These are phyloP conservation scores for Lichtheimia hyalospora DNA, from an alignment of 371 early-diverging fungal genomes.

Conservation along the genomic window DNA sequence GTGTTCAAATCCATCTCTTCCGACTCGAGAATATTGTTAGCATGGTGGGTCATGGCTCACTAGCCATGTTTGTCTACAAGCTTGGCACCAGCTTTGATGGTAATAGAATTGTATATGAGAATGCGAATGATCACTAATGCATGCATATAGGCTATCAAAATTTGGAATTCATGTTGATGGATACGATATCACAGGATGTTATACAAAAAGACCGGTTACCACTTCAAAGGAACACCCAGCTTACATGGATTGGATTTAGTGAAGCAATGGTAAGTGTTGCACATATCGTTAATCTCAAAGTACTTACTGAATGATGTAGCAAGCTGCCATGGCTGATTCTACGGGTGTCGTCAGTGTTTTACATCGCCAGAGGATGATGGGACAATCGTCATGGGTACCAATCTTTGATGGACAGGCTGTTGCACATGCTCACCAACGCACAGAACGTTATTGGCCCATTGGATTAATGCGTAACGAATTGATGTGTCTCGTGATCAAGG, in stretches of 20 bases:
- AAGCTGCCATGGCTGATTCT: slow-evolving; percentile 72
- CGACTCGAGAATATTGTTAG: slow-evolving; percentile 69
- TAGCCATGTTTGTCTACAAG: slow-evolving; percentile 33
- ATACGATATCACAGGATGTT: slow-evolving; percentile 57
- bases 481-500: slow-evolving; percentile 62
- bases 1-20: slow-evolving; percentile 73
- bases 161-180: slow-evolving; percentile 68
- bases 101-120: neutral
- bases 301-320: slow-evolving; percentile 19
- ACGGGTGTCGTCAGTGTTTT: slow-evolving; percentile 63
- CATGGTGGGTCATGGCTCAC: slow-evolving; percentile 53
- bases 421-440: slow-evolving; percentile 23
- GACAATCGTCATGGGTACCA: slow-evolving; percentile 77
- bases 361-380: slow-evolving; percentile 51
- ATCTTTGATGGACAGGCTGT: slow-evolving; percentile 59
- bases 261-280: slow-evolving; percentile 58
- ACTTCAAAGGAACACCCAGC: slow-evolving; percentile 54
- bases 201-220: slow-evolving; percentile 68
- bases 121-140: neutral
- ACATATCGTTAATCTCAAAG: slow-evolving; percentile 15
- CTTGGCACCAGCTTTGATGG: slow-evolving; percentile 31
- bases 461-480: slow-evolving; percentile 63
- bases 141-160: slow-evolving; percentile 35
- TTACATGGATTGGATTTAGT: slow-evolving; percentile 89
- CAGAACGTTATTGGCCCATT: slow-evolving; percentile 74